Percentiles rank a stretch among this genome's conserved stretches.
Evolutionary conservation across 208 protist genomes (phyloP).

Genomic region (Trypanosoma rangeli): DNA sequence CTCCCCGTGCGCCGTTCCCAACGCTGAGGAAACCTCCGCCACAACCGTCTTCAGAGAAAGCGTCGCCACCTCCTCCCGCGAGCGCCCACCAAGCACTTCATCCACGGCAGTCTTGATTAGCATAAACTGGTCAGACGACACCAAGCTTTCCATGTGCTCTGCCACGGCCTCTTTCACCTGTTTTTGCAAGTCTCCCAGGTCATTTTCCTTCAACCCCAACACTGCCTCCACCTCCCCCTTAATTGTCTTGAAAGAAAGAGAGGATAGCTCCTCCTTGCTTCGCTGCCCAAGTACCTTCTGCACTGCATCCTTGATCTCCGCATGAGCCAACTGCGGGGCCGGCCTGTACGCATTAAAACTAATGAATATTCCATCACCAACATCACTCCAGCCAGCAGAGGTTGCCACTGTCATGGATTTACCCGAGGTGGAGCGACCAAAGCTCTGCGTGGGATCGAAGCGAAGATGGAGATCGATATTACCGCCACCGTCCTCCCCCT

Average conservation of each 20-base stretch:
- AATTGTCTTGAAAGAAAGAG: slow-evolving; percentile 54
- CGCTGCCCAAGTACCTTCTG: slow-evolving; percentile 30
- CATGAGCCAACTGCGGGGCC: slow-evolving; percentile 31
- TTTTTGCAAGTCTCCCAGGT: slow-evolving; percentile 26
- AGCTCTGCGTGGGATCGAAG: slow-evolving; percentile 57
- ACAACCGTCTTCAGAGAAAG: slow-evolving; percentile 57
- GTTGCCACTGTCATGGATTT: slow-evolving; percentile 65
- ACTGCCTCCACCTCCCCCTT: slow-evolving; percentile 33
- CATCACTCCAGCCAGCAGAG: slow-evolving; percentile 37
- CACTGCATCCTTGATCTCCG: slow-evolving; percentile 38
- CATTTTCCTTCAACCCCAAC: slow-evolving; percentile 34
- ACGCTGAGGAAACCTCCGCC: slow-evolving; percentile 30
- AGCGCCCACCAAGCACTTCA: slow-evolving; percentile 24
- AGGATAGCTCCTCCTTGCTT: slow-evolving; percentile 14
- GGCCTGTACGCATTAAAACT: slow-evolving; percentile 58
- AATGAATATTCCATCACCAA: slow-evolving; percentile 37
- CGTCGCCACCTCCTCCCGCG: slow-evolving; percentile 11
- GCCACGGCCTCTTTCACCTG: slow-evolving; percentile 43
- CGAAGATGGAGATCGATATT: slow-evolving; percentile 33
- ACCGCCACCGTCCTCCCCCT: slow-evolving; percentile 2
- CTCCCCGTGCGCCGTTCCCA: slow-evolving; percentile 38
- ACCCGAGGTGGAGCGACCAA: slow-evolving; percentile 43
- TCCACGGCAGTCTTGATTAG: slow-evolving; percentile 24
- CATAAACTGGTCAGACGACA: not conserved
- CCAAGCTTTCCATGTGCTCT: slow-evolving; percentile 11